These are phyloP conservation scores for Chrysanthemum lavandulifolium DNA, from an alignment of 129 eudicot species.

Conservation along the genomic window DNA sequence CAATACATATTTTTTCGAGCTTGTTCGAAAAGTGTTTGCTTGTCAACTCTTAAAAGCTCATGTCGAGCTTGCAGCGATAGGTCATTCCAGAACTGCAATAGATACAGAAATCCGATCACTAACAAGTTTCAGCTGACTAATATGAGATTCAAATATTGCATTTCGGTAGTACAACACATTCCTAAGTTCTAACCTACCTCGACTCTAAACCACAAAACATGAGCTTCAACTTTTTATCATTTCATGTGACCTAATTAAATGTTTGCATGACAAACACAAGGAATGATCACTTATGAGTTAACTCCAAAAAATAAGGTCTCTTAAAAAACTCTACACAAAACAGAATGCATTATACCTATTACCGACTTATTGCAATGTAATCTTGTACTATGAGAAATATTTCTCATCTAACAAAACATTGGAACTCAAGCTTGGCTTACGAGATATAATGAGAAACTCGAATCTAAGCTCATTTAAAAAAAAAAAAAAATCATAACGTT, in stretches of 20 bases:
- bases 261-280: neutral
- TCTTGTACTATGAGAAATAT: too few species aligned
- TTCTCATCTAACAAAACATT: too few species aligned
- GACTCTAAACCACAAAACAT: neutral
- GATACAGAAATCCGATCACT: slow-evolving; percentile 21
- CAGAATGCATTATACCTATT: neutral
- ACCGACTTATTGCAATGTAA: neutral
- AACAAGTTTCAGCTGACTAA: slow-evolving; percentile 16
- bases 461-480: too few species aligned
- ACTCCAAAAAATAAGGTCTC: too few species aligned
- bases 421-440: too few species aligned
- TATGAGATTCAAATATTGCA: slow-evolving; percentile 14
- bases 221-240: neutral
- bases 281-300: too few species aligned
- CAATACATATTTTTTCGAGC: slow-evolving; percentile 96
- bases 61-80: slow-evolving; percentile 81
- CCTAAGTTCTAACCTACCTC: slow-evolving; percentile 16
- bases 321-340: neutral
- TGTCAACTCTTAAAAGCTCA: slow-evolving; percentile 77
- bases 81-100: slow-evolving; percentile 90
- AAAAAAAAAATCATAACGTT: too few species aligned
- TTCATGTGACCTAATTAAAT: neutral
- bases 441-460: too few species aligned
- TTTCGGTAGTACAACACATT: neutral
- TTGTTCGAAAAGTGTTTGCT: slow-evolving; percentile 91